Percentiles rank a stretch among this genome's conserved stretches.
Conservation (phyloP, 2,329 filamentous ascomycete species). For the Diaporthe sp. region DNA sequence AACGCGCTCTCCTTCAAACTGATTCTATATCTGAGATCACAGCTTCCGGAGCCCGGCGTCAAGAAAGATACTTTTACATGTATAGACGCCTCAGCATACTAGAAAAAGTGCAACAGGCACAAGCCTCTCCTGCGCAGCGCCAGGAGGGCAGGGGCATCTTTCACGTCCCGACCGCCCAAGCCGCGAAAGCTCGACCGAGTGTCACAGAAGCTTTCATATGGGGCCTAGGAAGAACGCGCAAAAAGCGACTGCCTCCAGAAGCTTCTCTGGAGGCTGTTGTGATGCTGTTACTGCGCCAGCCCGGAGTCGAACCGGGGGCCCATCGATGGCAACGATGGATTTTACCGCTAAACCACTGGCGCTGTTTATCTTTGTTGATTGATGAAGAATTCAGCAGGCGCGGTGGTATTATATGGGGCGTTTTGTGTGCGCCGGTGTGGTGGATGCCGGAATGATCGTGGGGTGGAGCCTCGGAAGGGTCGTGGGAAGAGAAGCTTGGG, state of each 20-base stretch:
- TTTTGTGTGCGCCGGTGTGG: neutral
- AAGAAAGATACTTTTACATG: no score
- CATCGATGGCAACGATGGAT: conserved; percentile 65
- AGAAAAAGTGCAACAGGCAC: neutral
- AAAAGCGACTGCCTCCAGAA: neutral
- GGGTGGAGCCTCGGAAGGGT: neutral
- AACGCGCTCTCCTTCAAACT: neutral
- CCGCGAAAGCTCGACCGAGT: neutral
- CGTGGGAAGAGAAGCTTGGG: neutral
- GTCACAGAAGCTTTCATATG: neutral
- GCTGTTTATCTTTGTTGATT: neutral
- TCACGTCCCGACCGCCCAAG: neutral
- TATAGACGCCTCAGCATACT: neutral
- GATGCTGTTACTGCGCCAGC: conserved; percentile 44
- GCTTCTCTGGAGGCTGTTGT: neutral
- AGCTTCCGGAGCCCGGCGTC: neutral
- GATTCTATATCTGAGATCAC: neutral
- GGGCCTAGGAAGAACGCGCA: neutral
- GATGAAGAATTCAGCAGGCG: neutral
- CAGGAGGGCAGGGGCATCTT: neutral
- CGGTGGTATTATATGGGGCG: neutral
- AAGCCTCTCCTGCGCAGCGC: neutral
- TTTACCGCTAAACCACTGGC: conserved; percentile 63
- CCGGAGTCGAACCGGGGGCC: conserved; percentile 62
- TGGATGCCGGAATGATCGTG: neutral